Percentiles rank a stretch among this genome's conserved stretches.
Evolutionary conservation across 2,329 filamentous ascomycete genomes (phyloP).

Genomic region (Zasmidium angulare): DNA sequence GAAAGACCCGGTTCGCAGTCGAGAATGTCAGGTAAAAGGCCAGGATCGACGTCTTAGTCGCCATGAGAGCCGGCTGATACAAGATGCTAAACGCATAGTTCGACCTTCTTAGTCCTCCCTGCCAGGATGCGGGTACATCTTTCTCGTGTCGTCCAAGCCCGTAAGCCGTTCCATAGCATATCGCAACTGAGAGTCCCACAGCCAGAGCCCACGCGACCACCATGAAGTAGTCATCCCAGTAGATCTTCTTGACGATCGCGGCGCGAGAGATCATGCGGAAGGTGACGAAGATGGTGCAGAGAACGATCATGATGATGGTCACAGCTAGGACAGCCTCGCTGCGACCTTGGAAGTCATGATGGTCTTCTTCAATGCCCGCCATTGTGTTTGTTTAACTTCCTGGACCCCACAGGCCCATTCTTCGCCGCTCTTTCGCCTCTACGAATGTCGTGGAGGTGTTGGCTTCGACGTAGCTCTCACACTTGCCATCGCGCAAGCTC

Average conservation of each 20-base stretch:
- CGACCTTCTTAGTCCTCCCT: conserved; percentile 54
- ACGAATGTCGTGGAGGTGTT: neutral
- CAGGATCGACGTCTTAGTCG: conserved; percentile 88
- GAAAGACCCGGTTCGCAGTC: conserved; percentile 73
- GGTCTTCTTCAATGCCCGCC: conserved; percentile 17
- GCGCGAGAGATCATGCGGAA: conserved; percentile 72
- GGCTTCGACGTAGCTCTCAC: neutral
- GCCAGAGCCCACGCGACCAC: conserved; percentile 73
- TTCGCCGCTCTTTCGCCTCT: neutral
- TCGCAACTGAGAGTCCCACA: conserved; percentile 66
- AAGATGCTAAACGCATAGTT: conserved; percentile 63
- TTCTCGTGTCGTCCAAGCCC: conserved; percentile 69
- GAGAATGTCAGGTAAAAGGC: conserved; percentile 86
- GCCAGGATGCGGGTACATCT: conserved; percentile 56
- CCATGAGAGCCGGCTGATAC: conserved; percentile 83
- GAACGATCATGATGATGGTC: conserved; percentile 65
- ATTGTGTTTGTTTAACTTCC: conserved; percentile 13
- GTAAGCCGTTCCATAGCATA: conserved; percentile 62
- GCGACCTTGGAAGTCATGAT: conserved; percentile 33
- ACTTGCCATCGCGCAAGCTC: no score
- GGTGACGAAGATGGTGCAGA: conserved; percentile 73
- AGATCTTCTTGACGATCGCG: conserved; percentile 69
- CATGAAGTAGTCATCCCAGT: conserved; percentile 80
- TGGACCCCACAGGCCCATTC: neutral
- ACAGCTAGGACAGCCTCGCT: conserved; percentile 63